These are phyloP conservation scores for Colletotrichum liriopes DNA, from an alignment of 2,329 filamentous ascomycete species.

Conservation along the genomic window DNA sequence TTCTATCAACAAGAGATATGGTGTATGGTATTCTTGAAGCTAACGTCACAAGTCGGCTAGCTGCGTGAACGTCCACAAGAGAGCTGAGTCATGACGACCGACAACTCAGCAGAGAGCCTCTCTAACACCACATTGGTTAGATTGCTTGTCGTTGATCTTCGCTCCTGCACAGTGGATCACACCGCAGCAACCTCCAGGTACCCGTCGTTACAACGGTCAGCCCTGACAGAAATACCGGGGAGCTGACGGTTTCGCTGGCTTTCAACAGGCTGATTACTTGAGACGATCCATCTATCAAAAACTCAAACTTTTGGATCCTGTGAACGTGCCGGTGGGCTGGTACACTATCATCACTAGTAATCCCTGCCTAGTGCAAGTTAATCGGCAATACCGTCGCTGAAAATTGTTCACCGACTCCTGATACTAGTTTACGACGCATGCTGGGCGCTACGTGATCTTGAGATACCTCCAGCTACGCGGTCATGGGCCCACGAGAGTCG, in stretches of 20 bases:
- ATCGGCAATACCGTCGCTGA: not conserved
- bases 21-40: not conserved
- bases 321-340: not conserved
- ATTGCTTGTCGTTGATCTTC: not conserved
- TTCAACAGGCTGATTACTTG: not conserved
- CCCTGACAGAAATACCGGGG: not conserved
- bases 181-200: not conserved
- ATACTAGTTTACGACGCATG: no score
- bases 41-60: not conserved
- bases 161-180: not conserved
- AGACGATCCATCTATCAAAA: not conserved
- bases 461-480: not conserved
- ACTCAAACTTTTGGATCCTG: not conserved
- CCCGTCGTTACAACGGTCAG: not conserved
- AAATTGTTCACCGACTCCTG: not conserved
- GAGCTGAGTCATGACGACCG: not conserved
- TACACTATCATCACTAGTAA: not conserved
- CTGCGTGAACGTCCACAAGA: not conserved
- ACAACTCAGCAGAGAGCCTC: not conserved
- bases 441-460: not conserved
- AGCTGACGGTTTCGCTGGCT: not conserved
- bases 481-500: not conserved
- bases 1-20: not conserved
- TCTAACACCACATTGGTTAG: not conserved
- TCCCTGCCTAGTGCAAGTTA: slow-evolving; percentile 2